A percentile compares a stretch with the other conserved stretches of the same genome.
phyloP scores from a whole-genome alignment of 352 stramenopile species.

The Globisporangium abappressorium region DNA sequence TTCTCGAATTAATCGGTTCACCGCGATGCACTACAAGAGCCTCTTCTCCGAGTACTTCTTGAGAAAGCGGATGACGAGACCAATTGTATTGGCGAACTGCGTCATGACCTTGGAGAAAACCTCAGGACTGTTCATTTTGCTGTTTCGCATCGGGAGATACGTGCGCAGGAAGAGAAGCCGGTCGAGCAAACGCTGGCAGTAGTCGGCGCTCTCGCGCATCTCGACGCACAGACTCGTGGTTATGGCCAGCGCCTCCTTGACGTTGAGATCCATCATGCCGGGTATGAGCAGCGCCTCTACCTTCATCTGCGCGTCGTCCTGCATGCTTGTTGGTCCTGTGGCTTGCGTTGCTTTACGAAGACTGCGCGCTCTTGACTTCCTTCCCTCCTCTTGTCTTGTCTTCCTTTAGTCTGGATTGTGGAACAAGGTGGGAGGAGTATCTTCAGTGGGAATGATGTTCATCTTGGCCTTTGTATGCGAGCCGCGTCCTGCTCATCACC shows the following conservation, averaged over 20 bases:
- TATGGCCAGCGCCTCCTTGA: neutral
- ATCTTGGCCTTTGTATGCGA: too few relatives aligned
- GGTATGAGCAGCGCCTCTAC: neutral
- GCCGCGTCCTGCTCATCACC: too few relatives aligned
- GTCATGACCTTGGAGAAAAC: too few relatives aligned
- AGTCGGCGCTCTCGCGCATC: conserved; percentile 14
- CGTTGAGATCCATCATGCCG: conserved; percentile 3
- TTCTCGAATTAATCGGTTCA: neutral
- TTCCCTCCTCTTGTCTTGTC: too few relatives aligned
- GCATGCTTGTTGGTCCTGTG: too few relatives aligned
- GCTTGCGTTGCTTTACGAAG: too few relatives aligned
- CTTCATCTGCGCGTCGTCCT: neutral
- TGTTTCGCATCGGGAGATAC: conserved; percentile 26
- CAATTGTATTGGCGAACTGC: conserved; percentile 21
- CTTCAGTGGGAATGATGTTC: too few relatives aligned
- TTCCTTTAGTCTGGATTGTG: too few relatives aligned
- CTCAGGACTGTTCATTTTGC: neutral
- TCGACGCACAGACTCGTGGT: conserved; percentile 10
- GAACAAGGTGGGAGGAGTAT: too few relatives aligned
- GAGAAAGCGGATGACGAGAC: neutral
- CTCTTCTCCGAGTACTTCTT: neutral
- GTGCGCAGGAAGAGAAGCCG: conserved; percentile 18
- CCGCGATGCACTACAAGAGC: neutral
- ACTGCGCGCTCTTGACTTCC: too few relatives aligned
- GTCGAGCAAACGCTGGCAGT: conserved; percentile 5